Evolutionary conservation across 495 filamentous ascomycete species (phyloP).

Genomic region (Aspergillus nidulans): DNA sequence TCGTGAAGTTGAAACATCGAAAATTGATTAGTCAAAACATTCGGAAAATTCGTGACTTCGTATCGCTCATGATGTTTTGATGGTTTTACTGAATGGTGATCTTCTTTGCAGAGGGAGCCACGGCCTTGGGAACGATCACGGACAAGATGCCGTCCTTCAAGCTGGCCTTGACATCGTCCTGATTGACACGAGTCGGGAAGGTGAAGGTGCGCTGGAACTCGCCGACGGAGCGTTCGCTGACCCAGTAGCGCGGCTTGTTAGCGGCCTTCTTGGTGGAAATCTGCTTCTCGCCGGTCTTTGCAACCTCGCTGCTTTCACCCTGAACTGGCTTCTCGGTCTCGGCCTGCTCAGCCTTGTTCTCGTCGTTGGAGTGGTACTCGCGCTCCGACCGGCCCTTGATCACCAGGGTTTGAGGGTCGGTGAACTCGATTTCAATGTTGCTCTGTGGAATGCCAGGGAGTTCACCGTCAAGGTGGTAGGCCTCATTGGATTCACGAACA

Average conservation of each 20-base stretch:
- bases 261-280: conserved; percentile 17
- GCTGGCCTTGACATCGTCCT: conserved; percentile 71
- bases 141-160: conserved; percentile 76
- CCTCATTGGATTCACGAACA: conserved; percentile 62
- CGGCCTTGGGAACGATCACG: conserved; percentile 77
- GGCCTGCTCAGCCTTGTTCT: conserved; percentile 24
- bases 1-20: too few relatives aligned
- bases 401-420: conserved; percentile 71
- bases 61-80: too few relatives aligned
- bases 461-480: conserved; percentile 86
- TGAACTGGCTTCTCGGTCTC: conserved; percentile 2
- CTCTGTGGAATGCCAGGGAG: conserved; percentile 79
- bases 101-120: conserved; percentile 46
- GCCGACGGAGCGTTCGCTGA: conserved; percentile 76
- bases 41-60: too few relatives aligned
- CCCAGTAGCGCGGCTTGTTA: conserved; percentile 64
- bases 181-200: conserved; percentile 73
- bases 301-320: conserved; percentile 14
- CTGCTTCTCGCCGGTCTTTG: conserved; percentile 12
- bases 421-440: conserved; percentile 80
- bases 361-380: conserved; percentile 42
- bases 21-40: too few relatives aligned
- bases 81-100: conserved; percentile 63
- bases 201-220: conserved; percentile 78
- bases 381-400: conserved; percentile 62